Evolutionary conservation across 768 basidiomycete species (phyloP), one percentile per base, ranked within the genome.

Genomic region (Kwoniella mangroviensis): DNA sequence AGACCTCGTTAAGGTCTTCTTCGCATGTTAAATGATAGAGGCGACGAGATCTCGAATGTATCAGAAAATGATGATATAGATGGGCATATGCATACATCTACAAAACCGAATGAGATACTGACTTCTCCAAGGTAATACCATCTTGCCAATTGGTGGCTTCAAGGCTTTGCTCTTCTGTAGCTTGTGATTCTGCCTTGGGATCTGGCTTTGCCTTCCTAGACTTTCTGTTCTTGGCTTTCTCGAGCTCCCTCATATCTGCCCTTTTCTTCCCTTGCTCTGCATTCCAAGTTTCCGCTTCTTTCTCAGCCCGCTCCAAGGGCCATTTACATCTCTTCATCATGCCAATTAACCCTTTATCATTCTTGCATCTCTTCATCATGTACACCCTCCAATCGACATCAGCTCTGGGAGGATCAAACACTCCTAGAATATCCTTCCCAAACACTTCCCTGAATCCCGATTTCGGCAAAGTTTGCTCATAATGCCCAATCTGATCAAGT

Each of bases 401-500:
- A 11, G 24, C 34, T 21, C 28, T 21, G 17, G 63, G 63, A 9
- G 63, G 63, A 54, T 64, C 12, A 22, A 64, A 54, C 21, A 54
- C 63, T 15, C 34, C 2, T 42, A 11, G 28, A 49, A 17, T 24
- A 45, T 42, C 10, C 28, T 21, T 28, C 28, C 28, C 61, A 21
- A 66, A 67, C 4, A 60, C 58, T 19, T 52, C 34, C 34, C 66
- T 60, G 26, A 60, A 67, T n/a, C 66, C 66, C 11, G 10, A 56
- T 34, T 60, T 67, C n/a, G 1, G 60, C 10, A 22, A 54, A 19
- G 49, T 24, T 2, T 19, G 17, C 40, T 61, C 66, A 55, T 66
- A 64, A 13, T 45, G 42, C 1, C 68, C 62, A 19, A 69, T 69
- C 2, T 45, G 13, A 12, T 15, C 13, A 4, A 71, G 60, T 13